These are phyloP conservation scores for Salvia sclarea DNA, from an alignment of 305 asterid genomes.

Conservation along the genomic window DNA sequence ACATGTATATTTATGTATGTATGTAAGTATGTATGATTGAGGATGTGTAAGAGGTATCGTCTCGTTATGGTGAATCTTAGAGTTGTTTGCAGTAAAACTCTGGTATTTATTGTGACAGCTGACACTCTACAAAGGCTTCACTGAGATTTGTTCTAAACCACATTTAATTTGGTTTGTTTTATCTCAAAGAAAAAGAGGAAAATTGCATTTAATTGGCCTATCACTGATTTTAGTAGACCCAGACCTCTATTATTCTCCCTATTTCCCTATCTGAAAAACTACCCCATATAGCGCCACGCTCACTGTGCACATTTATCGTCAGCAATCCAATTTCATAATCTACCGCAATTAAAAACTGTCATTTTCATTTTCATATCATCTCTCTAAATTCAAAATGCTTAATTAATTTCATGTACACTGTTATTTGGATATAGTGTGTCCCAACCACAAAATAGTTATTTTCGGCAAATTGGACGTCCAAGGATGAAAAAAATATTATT, in stretches of 20 bases:
- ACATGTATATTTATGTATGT: no score
- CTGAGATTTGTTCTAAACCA: conserved; percentile 34
- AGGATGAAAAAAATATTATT: no score
- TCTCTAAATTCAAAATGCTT: no score
- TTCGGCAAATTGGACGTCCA: no score
- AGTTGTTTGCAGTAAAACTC: conserved; percentile 28
- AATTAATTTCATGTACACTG: background rate
- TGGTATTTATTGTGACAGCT: conserved; percentile 35
- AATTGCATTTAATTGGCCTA: conserved; percentile 21
- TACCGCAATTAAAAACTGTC: background rate
- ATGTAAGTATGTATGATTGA: background rate
- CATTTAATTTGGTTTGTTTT: conserved; percentile 12
- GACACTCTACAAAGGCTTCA: conserved; percentile 21
- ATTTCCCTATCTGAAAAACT: background rate
- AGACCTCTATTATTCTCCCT: conserved; percentile 18
- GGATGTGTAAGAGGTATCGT: conserved; percentile 18
- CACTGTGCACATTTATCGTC: background rate
- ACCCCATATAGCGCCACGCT: background rate
- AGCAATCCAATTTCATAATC: background rate
- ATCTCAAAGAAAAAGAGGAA: background rate
- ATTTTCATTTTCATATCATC: no score
- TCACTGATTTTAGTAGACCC: conserved; percentile 6
- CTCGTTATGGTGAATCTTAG: conserved; percentile 30
- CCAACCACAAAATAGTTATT: no score
- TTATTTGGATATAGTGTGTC: background rate